phyloP scores from a whole-genome alignment of 306 rosid genomes.

The Arachis hypogaea region DNA sequence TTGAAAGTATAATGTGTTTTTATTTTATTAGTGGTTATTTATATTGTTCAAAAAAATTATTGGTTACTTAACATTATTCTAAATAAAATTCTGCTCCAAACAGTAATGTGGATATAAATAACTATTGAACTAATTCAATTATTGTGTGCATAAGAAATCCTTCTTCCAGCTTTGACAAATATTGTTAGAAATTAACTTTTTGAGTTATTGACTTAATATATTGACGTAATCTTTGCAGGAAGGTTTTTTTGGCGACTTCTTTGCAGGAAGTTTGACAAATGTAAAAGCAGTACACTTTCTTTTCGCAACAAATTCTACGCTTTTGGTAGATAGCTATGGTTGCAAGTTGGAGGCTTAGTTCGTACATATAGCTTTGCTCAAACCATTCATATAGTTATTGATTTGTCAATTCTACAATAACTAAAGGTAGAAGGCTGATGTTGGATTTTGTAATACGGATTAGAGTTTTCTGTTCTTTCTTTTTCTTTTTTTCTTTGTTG shows the following conservation, averaged over 20 bases:
- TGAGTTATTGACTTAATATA: slow-evolving; percentile 14
- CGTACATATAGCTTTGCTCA: not conserved
- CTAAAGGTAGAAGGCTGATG: slow-evolving; percentile 14
- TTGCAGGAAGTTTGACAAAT: slow-evolving; percentile 33
- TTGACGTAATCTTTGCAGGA: slow-evolving; percentile 33
- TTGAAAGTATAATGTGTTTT: too few relatives aligned
- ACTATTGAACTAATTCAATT: not conserved
- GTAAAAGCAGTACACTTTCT: not conserved
- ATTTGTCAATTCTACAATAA: slow-evolving; percentile 27
- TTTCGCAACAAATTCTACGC: slow-evolving; percentile 8
- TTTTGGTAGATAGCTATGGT: slow-evolving; percentile 21
- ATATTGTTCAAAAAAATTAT: too few relatives aligned
- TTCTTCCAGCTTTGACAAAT: not conserved
- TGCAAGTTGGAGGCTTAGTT: not conserved
- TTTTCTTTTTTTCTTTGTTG: not conserved
- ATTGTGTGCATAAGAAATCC: not conserved
- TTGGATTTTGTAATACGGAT: slow-evolving; percentile 36
- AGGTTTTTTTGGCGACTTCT: not conserved
- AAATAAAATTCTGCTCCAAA: not conserved
- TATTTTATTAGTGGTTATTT: too few relatives aligned
- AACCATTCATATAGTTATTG: slow-evolving; percentile 31
- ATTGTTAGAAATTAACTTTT: not conserved
- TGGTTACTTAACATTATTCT: too few relatives aligned
- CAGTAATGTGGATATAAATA: not conserved
- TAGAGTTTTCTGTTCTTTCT: too few relatives aligned